Conservation (phyloP, 441 rosid species). For the Populus tomentosa region DNA sequence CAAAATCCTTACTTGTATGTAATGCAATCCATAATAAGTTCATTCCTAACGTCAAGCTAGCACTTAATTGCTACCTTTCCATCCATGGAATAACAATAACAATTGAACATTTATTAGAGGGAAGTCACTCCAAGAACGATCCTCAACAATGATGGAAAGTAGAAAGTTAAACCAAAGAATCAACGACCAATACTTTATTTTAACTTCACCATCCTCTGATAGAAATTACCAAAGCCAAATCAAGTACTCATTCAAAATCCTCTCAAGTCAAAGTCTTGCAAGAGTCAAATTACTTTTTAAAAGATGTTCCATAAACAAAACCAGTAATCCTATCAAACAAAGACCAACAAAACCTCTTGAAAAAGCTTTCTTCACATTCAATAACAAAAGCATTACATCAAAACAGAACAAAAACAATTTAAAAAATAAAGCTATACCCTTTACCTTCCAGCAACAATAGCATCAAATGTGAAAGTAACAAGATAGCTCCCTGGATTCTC, state of each 20-base stretch:
- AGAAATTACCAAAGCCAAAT: too few species aligned
- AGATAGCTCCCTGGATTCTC: constrained; percentile 58
- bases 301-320: neutral
- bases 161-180: neutral
- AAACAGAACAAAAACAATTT: neutral
- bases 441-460: constrained; percentile 85
- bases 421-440: neutral
- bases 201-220: neutral
- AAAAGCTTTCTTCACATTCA: neutral
- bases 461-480: constrained; percentile 89
- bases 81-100: neutral
- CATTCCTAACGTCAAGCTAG: too few species aligned
- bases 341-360: neutral
- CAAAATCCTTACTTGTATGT: neutral
- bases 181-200: neutral
- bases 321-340: neutral
- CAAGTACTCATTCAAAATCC: constrained; percentile 6
- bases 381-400: neutral
- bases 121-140: neutral
- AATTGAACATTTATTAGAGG: neutral
- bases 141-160: neutral
- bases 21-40: neutral
- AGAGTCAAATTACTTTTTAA: neutral
- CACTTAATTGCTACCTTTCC: neutral
- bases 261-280: neutral